Base-by-base conservation (phyloP, 75 land plant genomes). In the Pseudotsuga menziesii region DNA sequence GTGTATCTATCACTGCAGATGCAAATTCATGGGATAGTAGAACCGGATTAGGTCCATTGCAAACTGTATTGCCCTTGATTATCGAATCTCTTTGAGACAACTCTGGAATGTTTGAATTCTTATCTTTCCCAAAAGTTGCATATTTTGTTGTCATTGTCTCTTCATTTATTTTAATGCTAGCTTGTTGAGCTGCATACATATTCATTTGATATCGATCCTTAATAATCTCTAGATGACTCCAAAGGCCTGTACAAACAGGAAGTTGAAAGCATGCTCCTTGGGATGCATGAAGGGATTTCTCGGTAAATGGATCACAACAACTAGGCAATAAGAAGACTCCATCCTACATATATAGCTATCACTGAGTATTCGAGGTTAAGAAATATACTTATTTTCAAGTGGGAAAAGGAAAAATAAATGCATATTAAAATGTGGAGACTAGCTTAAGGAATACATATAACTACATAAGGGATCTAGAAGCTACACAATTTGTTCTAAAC, bases 291-390 rank as follows among this genome's bases (percentile, higher is more conserved):
- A 97, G 81, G 27, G 95, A 93, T 82, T 94, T 97, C 61, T 94
- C 98, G 71, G 94, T 97, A 88, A 97, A 97, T 56, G 99, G 98
- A 78, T 97, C 99, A 72, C 99, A 97, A 74, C 99, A 94, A n/a
- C 98, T 93, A 74, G 91, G 88, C 61, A 97, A 85, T 69, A 97
- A 78, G 73, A 89, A 97, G 1, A 84, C 86, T n/a, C 93, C 98
- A 82, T 87, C 93, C 99, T 97, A 87, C 73, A 58, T 55, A 17
- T 14, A 77, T 76, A n/a, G 29, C 29, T 26, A 76, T 76, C 12
- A 77, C 74, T 19, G 22, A 75, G 19, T 6, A 41, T 67, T 77
- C 5, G 15, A 71, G 52, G 41, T 73, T 32, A 35, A 0, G 8
- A 32, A 23, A 58, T 48, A 77, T 27, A 20, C 4, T 77, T 41